Percentiles rank a stretch among this genome's conserved stretches.
Evolutionary conservation across 2,329 filamentous ascomycete genomes (phyloP).

Genomic region (Aspergillus glaucus): DNA sequence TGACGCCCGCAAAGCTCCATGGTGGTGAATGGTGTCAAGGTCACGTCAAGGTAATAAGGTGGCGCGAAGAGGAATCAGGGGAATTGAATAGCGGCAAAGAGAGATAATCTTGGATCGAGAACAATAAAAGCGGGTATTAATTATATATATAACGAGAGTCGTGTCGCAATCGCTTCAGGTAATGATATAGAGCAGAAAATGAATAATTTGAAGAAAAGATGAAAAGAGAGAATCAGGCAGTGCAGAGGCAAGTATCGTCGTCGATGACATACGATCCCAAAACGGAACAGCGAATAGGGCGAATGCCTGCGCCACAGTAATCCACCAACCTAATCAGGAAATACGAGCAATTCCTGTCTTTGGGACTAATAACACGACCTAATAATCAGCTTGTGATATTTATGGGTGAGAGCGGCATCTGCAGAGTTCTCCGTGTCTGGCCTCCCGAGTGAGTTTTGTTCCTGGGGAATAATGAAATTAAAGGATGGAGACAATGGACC

Average conservation of each 20-base stretch:
- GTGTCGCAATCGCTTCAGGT: background rate
- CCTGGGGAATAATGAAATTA: no score
- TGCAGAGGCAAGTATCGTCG: slow-evolving; percentile 11
- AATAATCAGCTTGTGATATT: no score
- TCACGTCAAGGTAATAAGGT: background rate
- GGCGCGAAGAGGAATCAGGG: background rate
- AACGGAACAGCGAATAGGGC: slow-evolving; percentile 43
- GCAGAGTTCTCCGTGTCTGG: no score
- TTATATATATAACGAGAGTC: background rate
- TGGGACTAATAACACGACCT: no score
- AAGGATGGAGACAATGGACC: no score
- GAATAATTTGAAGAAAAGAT: slow-evolving; percentile 12
- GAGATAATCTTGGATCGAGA: background rate
- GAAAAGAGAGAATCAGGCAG: slow-evolving; percentile 17
- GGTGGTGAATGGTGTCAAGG: slow-evolving; percentile 12
- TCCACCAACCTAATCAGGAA: no score
- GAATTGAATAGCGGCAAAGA: background rate
- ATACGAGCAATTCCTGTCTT: no score
- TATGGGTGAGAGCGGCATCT: no score
- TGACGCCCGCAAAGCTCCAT: slow-evolving; percentile 62
- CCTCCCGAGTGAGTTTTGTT: no score
- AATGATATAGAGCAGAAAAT: slow-evolving; percentile 1
- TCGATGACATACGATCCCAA: slow-evolving; percentile 30
- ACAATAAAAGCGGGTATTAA: no score
- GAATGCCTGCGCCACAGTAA: slow-evolving; percentile 20